phyloP scores from a whole-genome alignment of 129 eudicot species.

The Centella asiatica region DNA sequence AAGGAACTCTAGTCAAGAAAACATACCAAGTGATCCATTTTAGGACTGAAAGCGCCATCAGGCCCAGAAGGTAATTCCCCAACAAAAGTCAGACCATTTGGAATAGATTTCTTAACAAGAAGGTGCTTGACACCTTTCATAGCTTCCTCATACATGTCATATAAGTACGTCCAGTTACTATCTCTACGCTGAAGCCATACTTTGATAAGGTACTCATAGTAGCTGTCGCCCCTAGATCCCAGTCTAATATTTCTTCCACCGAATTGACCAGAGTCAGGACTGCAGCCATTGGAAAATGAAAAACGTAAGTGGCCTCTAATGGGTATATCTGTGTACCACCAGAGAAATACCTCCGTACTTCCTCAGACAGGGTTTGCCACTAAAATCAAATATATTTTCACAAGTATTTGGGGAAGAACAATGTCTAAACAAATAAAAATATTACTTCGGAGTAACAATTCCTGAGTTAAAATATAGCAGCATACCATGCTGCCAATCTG shows the following conservation, averaged over 20 bases:
- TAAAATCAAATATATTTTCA: not conserved
- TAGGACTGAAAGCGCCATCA: slow-evolving; percentile 72
- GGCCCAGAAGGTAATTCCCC: slow-evolving; percentile 86
- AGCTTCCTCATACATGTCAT: slow-evolving; percentile 84
- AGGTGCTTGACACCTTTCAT: slow-evolving; percentile 90
- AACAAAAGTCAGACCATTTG: slow-evolving; percentile 78
- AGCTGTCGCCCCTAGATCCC: slow-evolving; percentile 98
- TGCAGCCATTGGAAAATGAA: slow-evolving; percentile 29
- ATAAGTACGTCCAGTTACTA: slow-evolving; percentile 53
- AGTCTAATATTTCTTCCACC: slow-evolving; percentile 80
- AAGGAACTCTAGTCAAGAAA: slow-evolving; percentile 10
- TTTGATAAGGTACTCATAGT: slow-evolving; percentile 91
- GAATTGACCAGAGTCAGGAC: slow-evolving; percentile 84
- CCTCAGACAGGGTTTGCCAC: not conserved
- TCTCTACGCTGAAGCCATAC: slow-evolving; percentile 90
- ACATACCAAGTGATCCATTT: slow-evolving; percentile 94
- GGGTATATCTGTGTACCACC: too few species aligned
- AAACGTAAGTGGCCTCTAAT: slow-evolving; percentile 3
- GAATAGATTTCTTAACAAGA: slow-evolving; percentile 74
- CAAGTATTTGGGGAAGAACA: not conserved
- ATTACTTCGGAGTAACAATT: not conserved
- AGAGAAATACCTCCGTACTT: not conserved
- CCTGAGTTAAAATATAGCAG: not conserved
- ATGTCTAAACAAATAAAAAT: not conserved
- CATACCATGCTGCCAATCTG: not conserved